Evolutionary conservation across 257 asterid genomes (phyloP).

Genomic region (Cordia subcordata): DNA sequence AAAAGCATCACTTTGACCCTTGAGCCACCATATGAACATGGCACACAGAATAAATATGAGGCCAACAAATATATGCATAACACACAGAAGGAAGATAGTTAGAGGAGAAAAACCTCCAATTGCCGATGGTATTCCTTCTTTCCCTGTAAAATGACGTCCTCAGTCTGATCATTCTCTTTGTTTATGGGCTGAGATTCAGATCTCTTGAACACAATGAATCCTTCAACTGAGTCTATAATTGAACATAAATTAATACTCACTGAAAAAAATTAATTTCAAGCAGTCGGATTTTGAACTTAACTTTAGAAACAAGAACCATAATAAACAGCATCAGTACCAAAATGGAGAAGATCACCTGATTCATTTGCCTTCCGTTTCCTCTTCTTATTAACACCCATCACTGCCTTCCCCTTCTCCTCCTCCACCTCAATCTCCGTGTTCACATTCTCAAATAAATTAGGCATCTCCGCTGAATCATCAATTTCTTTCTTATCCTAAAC

Average conservation of each 20-base stretch:
- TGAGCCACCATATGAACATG: neutral
- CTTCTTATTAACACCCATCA: slow-evolving; percentile 40
- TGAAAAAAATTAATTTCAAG: neutral
- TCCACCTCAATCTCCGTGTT: slow-evolving; percentile 22
- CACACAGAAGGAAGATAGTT: slow-evolving; percentile 3
- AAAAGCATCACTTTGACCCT: neutral
- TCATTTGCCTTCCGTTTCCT: slow-evolving; percentile 56
- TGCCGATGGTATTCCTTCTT: slow-evolving; percentile 80
- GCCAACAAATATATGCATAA: neutral
- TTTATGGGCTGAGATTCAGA: slow-evolving; percentile 40
- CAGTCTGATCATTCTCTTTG: slow-evolving; percentile 30
- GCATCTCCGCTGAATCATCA: slow-evolving; percentile 30
- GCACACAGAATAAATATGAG: neutral
- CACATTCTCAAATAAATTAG: slow-evolving; percentile 30
- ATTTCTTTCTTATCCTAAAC: slow-evolving; percentile 40
- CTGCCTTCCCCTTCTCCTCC: slow-evolving; percentile 10
- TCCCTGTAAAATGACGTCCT: slow-evolving; percentile 34
- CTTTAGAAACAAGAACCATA: neutral
- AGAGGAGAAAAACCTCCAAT: slow-evolving; percentile 53
- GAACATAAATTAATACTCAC: slow-evolving; percentile 2
- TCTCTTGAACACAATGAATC: slow-evolving; percentile 59
- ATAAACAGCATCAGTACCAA: neutral
- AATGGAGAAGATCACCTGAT: slow-evolving; percentile 30
- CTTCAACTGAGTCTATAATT: slow-evolving; percentile 46
- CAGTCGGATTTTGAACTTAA: neutral